Evolutionary conservation across 2,329 filamentous ascomycete genomes (phyloP), one percentile per base, ranked within the genome.

Genomic region (Thelonectria olida): DNA sequence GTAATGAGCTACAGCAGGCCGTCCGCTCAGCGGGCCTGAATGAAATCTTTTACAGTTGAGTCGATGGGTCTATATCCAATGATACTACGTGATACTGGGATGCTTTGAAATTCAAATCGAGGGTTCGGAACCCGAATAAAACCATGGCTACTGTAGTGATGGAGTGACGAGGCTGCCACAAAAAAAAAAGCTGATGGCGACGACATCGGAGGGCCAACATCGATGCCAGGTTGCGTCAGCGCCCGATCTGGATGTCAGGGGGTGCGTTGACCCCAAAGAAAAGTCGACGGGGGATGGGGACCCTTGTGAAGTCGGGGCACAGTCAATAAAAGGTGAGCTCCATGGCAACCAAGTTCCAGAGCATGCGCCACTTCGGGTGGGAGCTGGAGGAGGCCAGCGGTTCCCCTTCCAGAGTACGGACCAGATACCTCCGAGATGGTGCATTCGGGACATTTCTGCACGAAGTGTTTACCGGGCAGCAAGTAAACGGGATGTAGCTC

Each of bases 1-100:
- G 66, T 71, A 71, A 71, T 71, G 68, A 70, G 67, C 57, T 49
- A 58, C 51, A 54, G n/a, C 64, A 69, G 56, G 67, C 68, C 62
- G 62, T 66, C 22, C 66, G 68, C 63, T 58, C 52, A 51, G 62
- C 45, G 68, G 60, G 54, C 48, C 62, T 58, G 64, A 69, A 71
- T 67, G 64, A 70, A 66, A 63, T 69, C 58, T 68, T 69, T 63
- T 58, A 64, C 61, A 70, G 66, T 56, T 63, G 62, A 50, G 48
- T 17, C 20, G n/a, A 38, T 28, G 19, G 12, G 20, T 12, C 10
- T 31, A 5, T 9, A 42, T 20, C 20, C 10, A 12, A 42, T 17
- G 19, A 20, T n/a, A 39, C n/a, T n/a, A 9, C n/a, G 45, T 34
- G 45, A 31, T 20, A 7, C 7, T 47, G 23, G n/a, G 23, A 7